Evolutionary conservation across 441 rosid species (phyloP).

Genomic region (Gossypium schwendimanii): DNA sequence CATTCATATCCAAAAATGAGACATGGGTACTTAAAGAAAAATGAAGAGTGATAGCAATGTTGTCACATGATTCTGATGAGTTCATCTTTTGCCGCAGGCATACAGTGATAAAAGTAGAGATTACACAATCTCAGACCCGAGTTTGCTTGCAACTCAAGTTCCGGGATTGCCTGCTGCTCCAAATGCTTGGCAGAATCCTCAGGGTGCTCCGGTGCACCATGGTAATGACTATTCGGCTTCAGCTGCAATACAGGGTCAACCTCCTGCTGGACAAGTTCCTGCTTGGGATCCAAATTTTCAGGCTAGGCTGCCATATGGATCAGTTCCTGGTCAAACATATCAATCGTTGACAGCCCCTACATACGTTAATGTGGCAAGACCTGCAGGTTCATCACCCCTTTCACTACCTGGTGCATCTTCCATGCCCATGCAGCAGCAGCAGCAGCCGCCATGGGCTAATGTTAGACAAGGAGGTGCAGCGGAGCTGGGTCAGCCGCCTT

Average conservation of each 20-base stretch:
- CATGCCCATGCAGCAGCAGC: conserved; percentile 9
- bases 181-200: conserved; percentile 62
- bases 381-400: conserved; percentile 40
- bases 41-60: no score
- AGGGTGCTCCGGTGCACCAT: conserved; percentile 32
- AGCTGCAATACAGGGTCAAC: conserved; percentile 28
- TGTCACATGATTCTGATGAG: neutral
- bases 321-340: conserved; percentile 31
- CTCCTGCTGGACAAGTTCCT: conserved; percentile 35
- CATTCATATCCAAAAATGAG: no score
- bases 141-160: conserved; percentile 39
- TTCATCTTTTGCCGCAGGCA: conserved; percentile 38
- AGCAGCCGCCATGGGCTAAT: conserved; percentile 13
- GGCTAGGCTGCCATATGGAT: conserved; percentile 25
- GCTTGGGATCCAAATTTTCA: conserved; percentile 44
- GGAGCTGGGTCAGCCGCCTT: conserved; percentile 40
- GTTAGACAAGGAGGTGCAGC: conserved; percentile 33
- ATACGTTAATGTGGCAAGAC: conserved; percentile 29
- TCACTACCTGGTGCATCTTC: conserved; percentile 28
- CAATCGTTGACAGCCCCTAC: conserved; percentile 24
- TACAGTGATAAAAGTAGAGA: conserved; percentile 62
- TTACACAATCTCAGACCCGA: conserved; percentile 38
- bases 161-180: conserved; percentile 41
- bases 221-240: conserved; percentile 36
- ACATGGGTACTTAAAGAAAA: no score